These are phyloP conservation scores for Polysphondylium violaceum DNA, from an alignment of 78 protist genomes.

Conservation along the genomic window DNA sequence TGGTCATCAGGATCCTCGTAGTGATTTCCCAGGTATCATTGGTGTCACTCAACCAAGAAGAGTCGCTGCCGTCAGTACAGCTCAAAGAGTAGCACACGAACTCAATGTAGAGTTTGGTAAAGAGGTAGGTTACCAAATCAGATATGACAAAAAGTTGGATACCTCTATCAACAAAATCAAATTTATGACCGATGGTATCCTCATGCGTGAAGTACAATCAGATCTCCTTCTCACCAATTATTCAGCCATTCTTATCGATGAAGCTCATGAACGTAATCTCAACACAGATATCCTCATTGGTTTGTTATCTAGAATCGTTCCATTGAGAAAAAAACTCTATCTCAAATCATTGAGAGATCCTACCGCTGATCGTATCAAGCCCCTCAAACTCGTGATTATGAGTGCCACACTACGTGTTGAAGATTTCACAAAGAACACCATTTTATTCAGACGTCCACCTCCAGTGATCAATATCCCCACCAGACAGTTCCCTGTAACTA, in stretches of 20 bases:
- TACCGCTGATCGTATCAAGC: conserved; percentile 43
- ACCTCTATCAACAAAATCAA: conserved; percentile 84
- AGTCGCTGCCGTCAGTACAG: conserved; percentile 98
- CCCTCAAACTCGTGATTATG: conserved; percentile 98
- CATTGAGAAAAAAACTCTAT: conserved; percentile 81
- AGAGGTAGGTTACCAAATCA: conserved; percentile 92
- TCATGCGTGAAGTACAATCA: conserved; percentile 88
- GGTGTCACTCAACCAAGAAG: conserved; percentile 99
- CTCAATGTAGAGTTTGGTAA: conserved; percentile 81
- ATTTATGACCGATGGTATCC: conserved; percentile 96
- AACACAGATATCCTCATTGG: conserved; percentile 97
- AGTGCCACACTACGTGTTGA: conserved; percentile 97
- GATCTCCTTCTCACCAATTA: conserved; percentile 93
- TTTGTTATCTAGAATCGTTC: conserved; percentile 96
- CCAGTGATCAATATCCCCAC: conserved; percentile 90
- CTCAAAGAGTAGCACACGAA: conserved; percentile 97
- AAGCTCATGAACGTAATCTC: conserved; percentile 96
- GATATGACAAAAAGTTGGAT: conserved; percentile 89
- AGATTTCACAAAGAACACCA: conserved; percentile 90
- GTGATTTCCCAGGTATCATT: conserved; percentile 88
- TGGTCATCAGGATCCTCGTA: conserved; percentile 43
- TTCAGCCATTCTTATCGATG: conserved; percentile 96
- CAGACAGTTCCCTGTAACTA: conserved; percentile 94
- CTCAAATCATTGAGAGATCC: conserved; percentile 1
- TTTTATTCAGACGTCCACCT: conserved; percentile 83